Conservation (phyloP, 345 rosid genomes). For the Boechera retrofracta region DNA sequence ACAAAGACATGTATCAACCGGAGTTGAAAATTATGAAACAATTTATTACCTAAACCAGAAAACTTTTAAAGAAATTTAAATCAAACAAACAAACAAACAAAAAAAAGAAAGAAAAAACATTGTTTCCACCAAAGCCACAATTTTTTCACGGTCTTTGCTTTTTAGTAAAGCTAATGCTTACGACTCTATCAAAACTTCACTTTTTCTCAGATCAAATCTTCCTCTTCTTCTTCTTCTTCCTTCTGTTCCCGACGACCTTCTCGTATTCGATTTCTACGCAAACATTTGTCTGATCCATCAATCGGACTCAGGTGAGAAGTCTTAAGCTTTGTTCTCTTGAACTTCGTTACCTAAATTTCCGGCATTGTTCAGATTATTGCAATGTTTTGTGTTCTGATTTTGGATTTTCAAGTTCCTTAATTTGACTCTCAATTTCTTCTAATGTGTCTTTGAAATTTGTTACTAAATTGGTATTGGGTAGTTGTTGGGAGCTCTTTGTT, state of each 20-base stretch:
- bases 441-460: neutral
- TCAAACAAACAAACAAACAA: neutral
- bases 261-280: constrained; percentile 20
- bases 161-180: constrained; percentile 46
- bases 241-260: constrained; percentile 7
- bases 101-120: constrained; percentile 2
- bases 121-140: constrained; percentile 43
- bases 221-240: constrained; percentile 32
- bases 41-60: constrained; percentile 30
- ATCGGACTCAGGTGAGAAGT: constrained; percentile 20
- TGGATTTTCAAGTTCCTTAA: neutral
- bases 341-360: neutral
- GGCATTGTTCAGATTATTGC: constrained; percentile 23
- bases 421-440: neutral
- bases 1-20: constrained; percentile 31
- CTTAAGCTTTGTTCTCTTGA: constrained; percentile 11
- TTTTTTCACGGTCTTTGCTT: constrained; percentile 39
- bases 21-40: constrained; percentile 17
- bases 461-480: constrained; percentile 4
- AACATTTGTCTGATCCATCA: constrained; percentile 16
- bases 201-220: constrained; percentile 33
- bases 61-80: neutral
- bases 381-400: constrained; percentile 21
- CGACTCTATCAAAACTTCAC: constrained; percentile 44
- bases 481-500: neutral